phyloP scores from a whole-genome alignment of 805 yeast species.

The Yamadazyma philogaea region DNA sequence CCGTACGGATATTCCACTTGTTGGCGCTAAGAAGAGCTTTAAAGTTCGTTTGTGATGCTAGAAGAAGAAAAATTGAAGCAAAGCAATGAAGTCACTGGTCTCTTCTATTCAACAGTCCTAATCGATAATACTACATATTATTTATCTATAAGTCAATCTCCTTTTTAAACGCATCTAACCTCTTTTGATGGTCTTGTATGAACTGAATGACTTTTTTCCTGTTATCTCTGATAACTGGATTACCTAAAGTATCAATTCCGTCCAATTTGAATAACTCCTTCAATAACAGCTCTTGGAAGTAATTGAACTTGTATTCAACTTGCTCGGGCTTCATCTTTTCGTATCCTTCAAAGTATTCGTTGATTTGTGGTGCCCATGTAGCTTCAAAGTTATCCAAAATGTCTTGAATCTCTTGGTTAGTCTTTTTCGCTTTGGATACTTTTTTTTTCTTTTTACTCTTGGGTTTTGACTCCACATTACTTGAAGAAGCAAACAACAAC shows the following conservation, averaged over 20 bases:
- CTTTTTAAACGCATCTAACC: slow-evolving; percentile 48
- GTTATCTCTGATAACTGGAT: slow-evolving; percentile 49
- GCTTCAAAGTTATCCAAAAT: slow-evolving; percentile 40
- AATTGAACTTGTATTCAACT: slow-evolving; percentile 49
- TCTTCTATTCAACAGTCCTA: background rate
- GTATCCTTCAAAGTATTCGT: slow-evolving; percentile 29
- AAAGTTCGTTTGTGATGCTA: background rate
- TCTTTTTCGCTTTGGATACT: slow-evolving; percentile 37
- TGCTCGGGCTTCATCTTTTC: slow-evolving; percentile 27
- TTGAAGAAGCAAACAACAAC: slow-evolving; percentile 12
- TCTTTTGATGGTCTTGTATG: slow-evolving; percentile 57
- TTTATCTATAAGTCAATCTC: slow-evolving; percentile 20
- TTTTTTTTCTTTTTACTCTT: slow-evolving; percentile 33
- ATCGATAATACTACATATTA: background rate
- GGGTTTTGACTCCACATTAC: slow-evolving; percentile 9
- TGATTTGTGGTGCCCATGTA: slow-evolving; percentile 38
- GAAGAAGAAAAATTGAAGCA: too few species aligned
- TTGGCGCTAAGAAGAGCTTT: background rate
- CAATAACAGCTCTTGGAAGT: slow-evolving; percentile 63
- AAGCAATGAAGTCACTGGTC: background rate
- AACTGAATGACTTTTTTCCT: slow-evolving; percentile 59
- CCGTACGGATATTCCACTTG: too few species aligned
- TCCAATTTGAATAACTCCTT: slow-evolving; percentile 67
- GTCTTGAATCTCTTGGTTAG: slow-evolving; percentile 36
- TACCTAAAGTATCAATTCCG: slow-evolving; percentile 54